These are phyloP conservation scores for Galerina sulciceps DNA, from an alignment of 768 basidiomycete genomes.

Conservation along the genomic window DNA sequence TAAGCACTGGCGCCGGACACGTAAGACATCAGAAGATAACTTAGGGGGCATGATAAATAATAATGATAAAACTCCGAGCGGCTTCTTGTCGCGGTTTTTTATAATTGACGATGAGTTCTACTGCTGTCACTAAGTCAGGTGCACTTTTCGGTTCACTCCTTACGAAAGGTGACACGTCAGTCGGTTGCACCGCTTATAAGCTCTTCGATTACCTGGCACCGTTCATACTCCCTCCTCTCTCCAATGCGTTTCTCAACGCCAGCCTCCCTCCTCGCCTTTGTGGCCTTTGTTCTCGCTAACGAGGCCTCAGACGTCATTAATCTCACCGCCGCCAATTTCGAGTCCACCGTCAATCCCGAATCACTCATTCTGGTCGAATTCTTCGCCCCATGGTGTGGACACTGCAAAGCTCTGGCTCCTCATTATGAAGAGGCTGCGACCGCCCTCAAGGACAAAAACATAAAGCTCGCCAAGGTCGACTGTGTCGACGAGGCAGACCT, in stretches of 20 bases:
- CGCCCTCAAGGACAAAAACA: conserved; percentile 83
- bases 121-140: conserved; percentile 21
- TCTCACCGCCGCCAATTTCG: conserved; percentile 73
- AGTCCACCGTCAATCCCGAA: conserved; percentile 65
- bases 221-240: conserved; percentile 25
- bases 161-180: conserved; percentile 55
- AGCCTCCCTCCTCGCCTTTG: conserved; percentile 52
- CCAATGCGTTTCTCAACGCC: conserved; percentile 68
- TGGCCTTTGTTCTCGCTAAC: conserved; percentile 52
- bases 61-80: conserved; percentile 21
- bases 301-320: conserved; percentile 83
- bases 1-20: conserved; percentile 20
- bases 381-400: conserved; percentile 95
- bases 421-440: conserved; percentile 96
- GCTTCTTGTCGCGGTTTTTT: conserved; percentile 22
- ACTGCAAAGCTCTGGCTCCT: conserved; percentile 94
- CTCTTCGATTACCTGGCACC: conserved; percentile 13
- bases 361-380: conserved; percentile 90
- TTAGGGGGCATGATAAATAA: too few relatives aligned
- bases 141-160: conserved; percentile 11
- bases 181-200: conserved; percentile 34
- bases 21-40: conserved; percentile 4
- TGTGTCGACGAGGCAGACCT: conserved; percentile 94
- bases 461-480: conserved; percentile 95
- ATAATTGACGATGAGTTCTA: conserved; percentile 11